A percentile compares a stretch with the other conserved stretches of the same genome.
phyloP scores from a whole-genome alignment of 1,284 basidiomycete genomes.

The Vanrija sp. region DNA sequence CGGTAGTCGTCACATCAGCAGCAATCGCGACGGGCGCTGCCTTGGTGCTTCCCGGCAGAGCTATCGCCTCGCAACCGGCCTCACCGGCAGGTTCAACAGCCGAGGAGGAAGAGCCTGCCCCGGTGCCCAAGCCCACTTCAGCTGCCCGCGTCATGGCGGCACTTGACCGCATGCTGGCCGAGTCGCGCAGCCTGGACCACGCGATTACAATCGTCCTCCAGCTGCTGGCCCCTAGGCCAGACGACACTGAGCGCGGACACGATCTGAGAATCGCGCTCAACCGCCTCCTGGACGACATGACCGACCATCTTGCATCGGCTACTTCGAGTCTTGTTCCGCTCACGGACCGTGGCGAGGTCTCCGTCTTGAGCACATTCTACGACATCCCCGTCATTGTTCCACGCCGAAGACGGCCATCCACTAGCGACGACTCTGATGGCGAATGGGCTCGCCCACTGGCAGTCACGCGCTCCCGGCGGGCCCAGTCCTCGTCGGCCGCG shows the following conservation, averaged over 20 bases:
- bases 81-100: background rate
- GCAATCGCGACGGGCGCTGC: conserved; percentile 7
- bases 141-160: conserved; percentile 3
- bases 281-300: conserved; percentile 35
- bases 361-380: conserved; percentile 42
- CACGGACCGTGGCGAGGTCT: conserved; percentile 33
- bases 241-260: conserved; percentile 21
- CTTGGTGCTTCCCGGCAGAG: background rate
- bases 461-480: too few species aligned
- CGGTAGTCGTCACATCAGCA: conserved; percentile 1
- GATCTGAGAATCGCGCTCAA: conserved; percentile 34
- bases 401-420: conserved; percentile 1
- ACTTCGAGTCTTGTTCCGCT: conserved; percentile 31
- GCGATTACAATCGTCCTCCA: conserved; percentile 25
- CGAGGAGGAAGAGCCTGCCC: background rate
- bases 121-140: background rate
- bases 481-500: background rate
- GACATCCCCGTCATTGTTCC: conserved; percentile 30
- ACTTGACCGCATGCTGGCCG: conserved; percentile 18
- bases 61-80: background rate
- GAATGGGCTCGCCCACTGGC: too few species aligned
- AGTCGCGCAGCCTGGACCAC: conserved; percentile 21
- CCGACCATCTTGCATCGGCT: conserved; percentile 37
- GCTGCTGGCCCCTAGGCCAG: conserved; percentile 20
- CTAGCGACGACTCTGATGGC: conserved; percentile 1